Evolutionary conservation across 2,329 filamentous ascomycete species (phyloP), one percentile per base, ranked within the genome.

Genomic region (Neofusicoccum sp.): DNA sequence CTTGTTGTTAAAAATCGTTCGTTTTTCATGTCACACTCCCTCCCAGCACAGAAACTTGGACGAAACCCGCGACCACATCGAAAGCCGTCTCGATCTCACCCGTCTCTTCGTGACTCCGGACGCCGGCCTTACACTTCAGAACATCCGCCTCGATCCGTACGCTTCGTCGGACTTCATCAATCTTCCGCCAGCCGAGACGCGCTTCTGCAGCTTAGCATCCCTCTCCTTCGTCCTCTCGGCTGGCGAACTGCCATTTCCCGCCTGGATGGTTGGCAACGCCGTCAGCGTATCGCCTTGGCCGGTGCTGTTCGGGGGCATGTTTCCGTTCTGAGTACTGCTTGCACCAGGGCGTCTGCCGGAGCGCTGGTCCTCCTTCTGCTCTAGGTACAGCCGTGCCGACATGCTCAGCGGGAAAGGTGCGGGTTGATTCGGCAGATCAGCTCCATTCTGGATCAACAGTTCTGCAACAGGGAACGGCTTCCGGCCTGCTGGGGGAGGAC

Each of bases 401-500:
- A 85, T 81, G 63, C 91, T 92, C 9, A 99, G 82, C 1, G 92
- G 91, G 66, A 98, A 93, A 0, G 91, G 89, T 0, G 93, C 90
- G 63, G 89, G 81, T 2, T 86, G 79, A 1, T 80, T 71, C 0
- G 95, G 93, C 34, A 98, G 89, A 64, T 96, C 89, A 3, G 93
- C 93, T 14, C 95, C 95, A 70, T 99, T 98, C 68, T 98, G 96
- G 12, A 96, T 81, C 12, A 99, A 82, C 62, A 99, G 79, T 74
- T 99, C 95, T 12, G 95, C 95, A 43, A 98, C 82, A 0, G 95
- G 88, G 72, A 99, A 99, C 0, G 93, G 67, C 67, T 79, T 80
- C 36, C 78, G 70, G 31, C 67, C 75, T 74, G 61, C 74, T 5
- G 73, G 77, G 51, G 70, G 83, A 26, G 69, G 67, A 30, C 68